Conservation (phyloP, 352 stramenopile genomes). For the Globisporangium iwayamae region DNA sequence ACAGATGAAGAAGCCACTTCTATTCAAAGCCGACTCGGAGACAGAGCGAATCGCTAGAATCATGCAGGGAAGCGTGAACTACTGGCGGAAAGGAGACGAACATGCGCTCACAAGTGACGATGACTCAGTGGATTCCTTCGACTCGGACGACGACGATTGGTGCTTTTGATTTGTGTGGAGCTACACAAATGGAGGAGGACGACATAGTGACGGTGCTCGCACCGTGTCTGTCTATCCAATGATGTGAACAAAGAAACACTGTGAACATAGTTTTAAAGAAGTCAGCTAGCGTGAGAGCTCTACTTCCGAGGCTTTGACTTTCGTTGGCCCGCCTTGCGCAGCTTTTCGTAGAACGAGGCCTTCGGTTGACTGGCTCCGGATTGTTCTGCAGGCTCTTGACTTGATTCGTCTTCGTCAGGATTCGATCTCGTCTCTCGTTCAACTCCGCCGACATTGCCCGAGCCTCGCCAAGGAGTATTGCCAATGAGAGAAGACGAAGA, state of each 20-base stretch:
- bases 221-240: too few relatives aligned
- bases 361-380: constrained; percentile 23
- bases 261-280: background rate
- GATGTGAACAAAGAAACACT: background rate
- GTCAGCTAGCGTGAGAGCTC: background rate
- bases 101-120: constrained; percentile 20
- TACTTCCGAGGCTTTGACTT: constrained; percentile 51
- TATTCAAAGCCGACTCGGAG: constrained; percentile 42
- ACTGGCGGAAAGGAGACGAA: constrained; percentile 52
- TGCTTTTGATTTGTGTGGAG: constrained; percentile 18
- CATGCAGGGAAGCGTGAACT: constrained; percentile 68
- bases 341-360: constrained; percentile 77
- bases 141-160: constrained; percentile 24
- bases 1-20: background rate
- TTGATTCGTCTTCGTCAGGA: constrained; percentile 21
- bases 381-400: constrained; percentile 13
- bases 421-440: constrained; percentile 14
- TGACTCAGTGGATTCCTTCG: constrained; percentile 26
- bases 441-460: background rate
- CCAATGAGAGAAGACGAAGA: background rate
- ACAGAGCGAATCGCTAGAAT: constrained; percentile 78
- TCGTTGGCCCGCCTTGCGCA: constrained; percentile 50
- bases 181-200: background rate
- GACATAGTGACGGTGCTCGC: background rate
- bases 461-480: background rate